Base-by-base conservation (phyloP, 768 basidiomycete genomes). In the Strobilomyces echinocephalus region DNA sequence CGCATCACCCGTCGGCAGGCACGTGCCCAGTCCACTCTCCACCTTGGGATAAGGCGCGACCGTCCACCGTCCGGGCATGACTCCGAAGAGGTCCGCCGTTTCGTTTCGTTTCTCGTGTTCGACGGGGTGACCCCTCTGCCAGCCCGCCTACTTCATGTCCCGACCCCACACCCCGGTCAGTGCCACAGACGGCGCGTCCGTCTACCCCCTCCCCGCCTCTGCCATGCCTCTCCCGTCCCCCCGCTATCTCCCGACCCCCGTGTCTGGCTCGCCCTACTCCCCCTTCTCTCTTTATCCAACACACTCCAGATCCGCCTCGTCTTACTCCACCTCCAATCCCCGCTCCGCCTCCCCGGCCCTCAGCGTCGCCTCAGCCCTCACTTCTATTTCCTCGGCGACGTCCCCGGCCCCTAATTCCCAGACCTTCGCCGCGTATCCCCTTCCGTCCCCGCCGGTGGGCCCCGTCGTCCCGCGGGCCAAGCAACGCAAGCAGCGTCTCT, bases 401-500 rank as follows among this genome's bases (percentile, higher is more conserved):
- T 74, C 74, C 4, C 47, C 62, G 18, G 50, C 55, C 10, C 64
- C 70, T 20, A 68, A 65, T 50, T 65, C 69, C 0, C 71, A 68
- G 52, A 55, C 67, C 4, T 70, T 67, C 21, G 50, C 69, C 1
- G 55, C 63, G 11, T 70, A 65, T 46, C 61, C 70, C 1, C 69
- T 70, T 38, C 66, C 59, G 11, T 60, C 62, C 47, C 66, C 60
- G 12, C 66, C 60, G 26, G 60, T 54, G 11, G 68, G 66, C 10
- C 66, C 69, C 4, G 68, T 63, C 59, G 63, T 64, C 5, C 63
- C 68, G 43, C 71, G 71, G 30, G 65, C 69, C 46, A 82, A 85
- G 60, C 81, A 85, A 50, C 78, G 77, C 60, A 91, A 91, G 68
- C 80, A 83, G 63, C 83, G 87, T 46, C 81, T 95, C 40, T 83